These are phyloP conservation scores for Hemileccinum impolitum DNA, from an alignment of 768 basidiomycete genomes.

Conservation along the genomic window DNA sequence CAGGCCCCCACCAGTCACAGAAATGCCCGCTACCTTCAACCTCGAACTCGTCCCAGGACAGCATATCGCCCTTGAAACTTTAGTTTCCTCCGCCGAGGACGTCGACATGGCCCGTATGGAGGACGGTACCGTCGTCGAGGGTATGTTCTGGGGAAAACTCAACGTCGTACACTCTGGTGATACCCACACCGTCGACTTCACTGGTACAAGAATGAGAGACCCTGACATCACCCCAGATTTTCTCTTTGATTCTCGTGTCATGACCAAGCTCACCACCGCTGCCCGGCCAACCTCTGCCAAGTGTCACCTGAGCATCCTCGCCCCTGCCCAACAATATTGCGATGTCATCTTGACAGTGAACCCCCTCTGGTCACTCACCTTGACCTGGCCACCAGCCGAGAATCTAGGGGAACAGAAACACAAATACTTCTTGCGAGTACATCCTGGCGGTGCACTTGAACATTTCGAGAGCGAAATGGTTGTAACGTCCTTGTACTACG, in stretches of 20 bases:
- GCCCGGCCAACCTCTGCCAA: conserved; percentile 72
- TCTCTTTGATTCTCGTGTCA: conserved; percentile 72
- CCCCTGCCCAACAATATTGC: conserved; percentile 74
- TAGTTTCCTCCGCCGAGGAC: conserved; percentile 72
- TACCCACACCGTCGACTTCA: conserved; percentile 79
- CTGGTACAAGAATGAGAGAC: conserved; percentile 66
- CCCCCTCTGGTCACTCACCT: conserved; percentile 67
- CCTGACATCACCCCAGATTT: conserved; percentile 65
- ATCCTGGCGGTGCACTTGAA: conserved; percentile 83
- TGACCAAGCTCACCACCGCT: conserved; percentile 72
- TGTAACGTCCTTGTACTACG: conserved; percentile 79
- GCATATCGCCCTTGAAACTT: conserved; percentile 76
- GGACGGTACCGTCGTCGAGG: conserved; percentile 82
- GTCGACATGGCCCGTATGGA: conserved; percentile 92
- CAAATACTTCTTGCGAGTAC: conserved; percentile 80
- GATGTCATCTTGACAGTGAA: conserved; percentile 74
- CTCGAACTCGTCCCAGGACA: conserved; percentile 79
- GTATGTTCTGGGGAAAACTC: conserved; percentile 85
- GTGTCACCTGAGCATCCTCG: conserved; percentile 71
- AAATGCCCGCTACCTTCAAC: conserved; percentile 85
- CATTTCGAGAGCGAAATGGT: conserved; percentile 84
- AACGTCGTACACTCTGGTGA: conserved; percentile 77
- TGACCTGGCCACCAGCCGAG: conserved; percentile 80
- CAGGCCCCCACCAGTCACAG: conserved; percentile 68
- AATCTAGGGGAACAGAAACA: conserved; percentile 62